A percentile compares a stretch with the other conserved stretches of the same genome.
phyloP scores from a whole-genome alignment of 2,329 filamentous ascomycete species.

The Magnaporthiopsis rhizophila region DNA sequence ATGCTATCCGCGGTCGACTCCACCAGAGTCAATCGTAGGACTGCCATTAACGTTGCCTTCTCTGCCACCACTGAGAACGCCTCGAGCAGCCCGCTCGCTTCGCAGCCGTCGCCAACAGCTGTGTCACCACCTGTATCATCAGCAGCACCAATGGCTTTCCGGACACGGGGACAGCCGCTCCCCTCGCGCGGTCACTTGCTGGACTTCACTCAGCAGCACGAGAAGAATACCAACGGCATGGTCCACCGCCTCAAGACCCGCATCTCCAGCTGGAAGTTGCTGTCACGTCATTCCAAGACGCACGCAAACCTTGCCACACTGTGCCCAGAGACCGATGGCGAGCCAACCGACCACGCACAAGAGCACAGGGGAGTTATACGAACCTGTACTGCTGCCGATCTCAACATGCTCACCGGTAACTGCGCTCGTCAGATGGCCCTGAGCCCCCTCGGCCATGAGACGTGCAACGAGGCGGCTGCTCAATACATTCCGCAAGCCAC shows the following conservation, averaged over 20 bases:
- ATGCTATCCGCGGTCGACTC: not conserved
- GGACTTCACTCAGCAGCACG: not conserved
- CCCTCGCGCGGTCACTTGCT: not conserved
- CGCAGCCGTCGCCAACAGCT: not conserved
- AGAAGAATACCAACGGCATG: constrained; percentile 3
- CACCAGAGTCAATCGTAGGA: not conserved
- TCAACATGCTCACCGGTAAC: not conserved
- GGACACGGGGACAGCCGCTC: not conserved
- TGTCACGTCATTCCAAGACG: constrained; percentile 1
- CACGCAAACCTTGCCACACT: not conserved
- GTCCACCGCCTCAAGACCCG: constrained; percentile 2
- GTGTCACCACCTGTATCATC: not conserved
- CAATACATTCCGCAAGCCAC: not conserved
- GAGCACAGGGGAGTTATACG: not conserved
- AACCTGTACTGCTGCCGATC: not conserved
- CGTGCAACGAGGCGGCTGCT: not conserved
- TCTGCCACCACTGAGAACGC: not conserved
- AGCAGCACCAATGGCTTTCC: not conserved
- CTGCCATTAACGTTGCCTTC: constrained; percentile 1
- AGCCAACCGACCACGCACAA: not conserved
- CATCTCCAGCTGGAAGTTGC: constrained; percentile 4
- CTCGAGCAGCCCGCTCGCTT: not conserved
- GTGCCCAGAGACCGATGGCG: not conserved
- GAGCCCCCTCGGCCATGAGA: not conserved
- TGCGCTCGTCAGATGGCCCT: not conserved